Percentiles rank a stretch among this genome's conserved stretches.
Conservation (phyloP, 169 alveolate genomes). For the Plasmodium falciparum region DNA sequence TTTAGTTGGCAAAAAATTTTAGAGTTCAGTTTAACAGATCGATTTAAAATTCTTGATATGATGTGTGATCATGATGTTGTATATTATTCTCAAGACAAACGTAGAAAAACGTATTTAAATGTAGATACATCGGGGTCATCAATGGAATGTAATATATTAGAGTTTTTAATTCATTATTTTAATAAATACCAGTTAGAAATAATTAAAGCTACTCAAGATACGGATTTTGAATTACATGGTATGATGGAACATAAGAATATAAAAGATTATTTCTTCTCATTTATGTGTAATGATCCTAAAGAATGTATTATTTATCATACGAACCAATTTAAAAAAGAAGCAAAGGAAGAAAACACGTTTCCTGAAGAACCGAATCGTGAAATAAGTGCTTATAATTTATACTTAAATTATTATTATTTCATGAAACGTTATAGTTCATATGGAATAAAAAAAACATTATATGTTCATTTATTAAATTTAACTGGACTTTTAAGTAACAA, state of each 20-base stretch:
- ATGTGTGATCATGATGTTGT: conserved; percentile 11
- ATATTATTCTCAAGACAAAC: conserved; percentile 1
- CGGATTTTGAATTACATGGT: conserved; percentile 16
- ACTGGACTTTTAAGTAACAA: conserved; percentile 46
- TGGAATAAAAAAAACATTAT: conserved; percentile 16
- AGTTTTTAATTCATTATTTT: conserved; percentile 32
- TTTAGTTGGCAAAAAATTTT: conserved; percentile 1
- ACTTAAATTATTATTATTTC: conserved; percentile 26
- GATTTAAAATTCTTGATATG: conserved; percentile 31
- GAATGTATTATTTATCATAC: conserved; percentile 42
- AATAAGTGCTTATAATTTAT: conserved; percentile 4
- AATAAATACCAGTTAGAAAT: conserved; percentile 39
- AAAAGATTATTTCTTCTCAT: conserved; percentile 36
- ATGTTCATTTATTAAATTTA: conserved; percentile 33
- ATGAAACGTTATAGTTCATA: conserved; percentile 10
- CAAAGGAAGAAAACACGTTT: too few species aligned
- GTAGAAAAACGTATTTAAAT: conserved; percentile 24
- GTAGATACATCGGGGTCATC: background rate
- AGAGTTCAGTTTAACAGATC: conserved; percentile 18
- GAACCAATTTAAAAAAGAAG: conserved; percentile 8
- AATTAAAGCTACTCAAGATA: conserved; percentile 11
- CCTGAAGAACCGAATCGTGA: background rate
- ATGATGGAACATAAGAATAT: conserved; percentile 18
- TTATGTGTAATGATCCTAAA: conserved; percentile 23
- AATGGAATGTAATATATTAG: conserved; percentile 55